These are phyloP conservation scores for Candida taoyuanica DNA, from an alignment of 805 yeast species.

Conservation along the genomic window DNA sequence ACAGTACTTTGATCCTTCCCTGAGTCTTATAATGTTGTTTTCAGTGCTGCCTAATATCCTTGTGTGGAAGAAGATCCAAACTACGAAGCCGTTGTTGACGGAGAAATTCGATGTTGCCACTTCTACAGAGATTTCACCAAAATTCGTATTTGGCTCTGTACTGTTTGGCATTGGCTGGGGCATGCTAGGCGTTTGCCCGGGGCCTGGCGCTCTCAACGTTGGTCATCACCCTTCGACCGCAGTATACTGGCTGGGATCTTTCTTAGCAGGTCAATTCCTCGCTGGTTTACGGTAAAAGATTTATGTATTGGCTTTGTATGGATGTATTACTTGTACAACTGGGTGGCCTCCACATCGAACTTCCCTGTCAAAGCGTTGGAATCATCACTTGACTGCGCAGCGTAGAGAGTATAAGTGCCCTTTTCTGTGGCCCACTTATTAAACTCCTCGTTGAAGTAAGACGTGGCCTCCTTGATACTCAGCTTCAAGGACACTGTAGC, in stretches of 20 bases:
- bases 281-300: constrained; percentile 2
- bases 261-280: constrained; percentile 12
- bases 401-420: constrained; percentile 45
- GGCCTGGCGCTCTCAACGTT: constrained; percentile 39
- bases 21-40: constrained; percentile 38
- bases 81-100: constrained; percentile 21
- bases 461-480: constrained; percentile 42
- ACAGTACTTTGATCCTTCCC: constrained; percentile 43
- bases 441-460: constrained; percentile 47
- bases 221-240: constrained; percentile 11
- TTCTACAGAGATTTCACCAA: constrained; percentile 23
- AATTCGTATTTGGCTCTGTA: constrained; percentile 38
- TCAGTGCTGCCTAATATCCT: constrained; percentile 42
- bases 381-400: constrained; percentile 37
- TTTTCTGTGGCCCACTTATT: constrained; percentile 47
- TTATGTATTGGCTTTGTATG: no score
- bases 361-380: constrained; percentile 11
- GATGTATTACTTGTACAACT: neutral
- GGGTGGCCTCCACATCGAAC: constrained; percentile 11
- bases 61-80: constrained; percentile 28
- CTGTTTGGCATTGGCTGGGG: constrained; percentile 55
- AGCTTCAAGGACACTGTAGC: constrained; percentile 32
- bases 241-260: constrained; percentile 11
- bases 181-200: constrained; percentile 47
- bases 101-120: constrained; percentile 25